Conservation (phyloP, 495 filamentous ascomycete genomes). For the Amniculicola lignicola region DNA sequence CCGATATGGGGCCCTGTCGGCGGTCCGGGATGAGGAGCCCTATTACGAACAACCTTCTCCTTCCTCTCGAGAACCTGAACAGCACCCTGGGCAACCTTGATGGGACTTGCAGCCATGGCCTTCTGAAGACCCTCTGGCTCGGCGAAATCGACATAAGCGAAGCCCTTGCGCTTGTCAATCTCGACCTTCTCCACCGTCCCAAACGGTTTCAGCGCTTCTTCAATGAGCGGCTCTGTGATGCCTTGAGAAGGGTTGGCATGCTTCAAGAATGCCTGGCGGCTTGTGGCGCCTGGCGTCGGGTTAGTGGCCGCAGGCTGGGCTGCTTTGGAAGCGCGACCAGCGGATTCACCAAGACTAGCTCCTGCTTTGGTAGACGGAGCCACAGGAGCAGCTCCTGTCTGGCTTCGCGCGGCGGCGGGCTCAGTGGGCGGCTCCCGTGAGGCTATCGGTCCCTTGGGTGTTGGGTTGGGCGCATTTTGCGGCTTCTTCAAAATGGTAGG, state of each 20-base stretch:
- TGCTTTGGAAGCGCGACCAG: constrained; percentile 38
- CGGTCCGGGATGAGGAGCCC: constrained; percentile 21
- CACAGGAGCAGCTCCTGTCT: constrained; percentile 26
- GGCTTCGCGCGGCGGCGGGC: constrained; percentile 33
- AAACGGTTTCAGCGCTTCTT: constrained; percentile 65
- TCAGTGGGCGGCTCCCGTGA: constrained; percentile 31
- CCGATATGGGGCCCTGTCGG: constrained; percentile 17
- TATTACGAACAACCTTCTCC: constrained; percentile 42
- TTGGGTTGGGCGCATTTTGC: constrained; percentile 15
- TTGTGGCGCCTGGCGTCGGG: constrained; percentile 33
- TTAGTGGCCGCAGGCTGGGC: constrained; percentile 21
- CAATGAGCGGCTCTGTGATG: constrained; percentile 74
- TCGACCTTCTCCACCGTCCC: constrained; percentile 73
- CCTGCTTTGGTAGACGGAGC: constrained; percentile 34
- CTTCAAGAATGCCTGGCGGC: constrained; percentile 75
- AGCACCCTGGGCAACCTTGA: constrained; percentile 75
- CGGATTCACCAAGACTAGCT: constrained; percentile 4
- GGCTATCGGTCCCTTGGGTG: constrained; percentile 32
- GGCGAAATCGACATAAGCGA: constrained; percentile 84
- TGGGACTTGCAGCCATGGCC: constrained; percentile 76
- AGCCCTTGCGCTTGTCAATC: constrained; percentile 89
- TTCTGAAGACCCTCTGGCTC: constrained; percentile 66
- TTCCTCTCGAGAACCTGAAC: constrained; percentile 85
- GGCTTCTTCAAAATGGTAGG: constrained; percentile 33
- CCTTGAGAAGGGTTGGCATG: constrained; percentile 90